Conservation (phyloP, 2,329 filamentous ascomycete genomes). For the Cadophora sp. region DNA sequence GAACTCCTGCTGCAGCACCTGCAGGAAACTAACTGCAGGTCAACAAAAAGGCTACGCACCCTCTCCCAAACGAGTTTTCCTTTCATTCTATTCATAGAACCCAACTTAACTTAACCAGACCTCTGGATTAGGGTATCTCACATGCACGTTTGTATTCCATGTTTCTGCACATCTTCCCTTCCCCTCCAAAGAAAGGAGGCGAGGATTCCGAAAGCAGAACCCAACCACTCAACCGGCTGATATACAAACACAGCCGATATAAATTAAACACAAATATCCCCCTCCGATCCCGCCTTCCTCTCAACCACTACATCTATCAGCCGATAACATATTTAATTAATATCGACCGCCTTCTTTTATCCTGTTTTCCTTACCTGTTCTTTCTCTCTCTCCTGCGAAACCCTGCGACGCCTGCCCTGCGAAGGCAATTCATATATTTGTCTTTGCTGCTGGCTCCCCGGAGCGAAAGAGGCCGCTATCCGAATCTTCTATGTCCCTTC, state of each 20-base stretch:
- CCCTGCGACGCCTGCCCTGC: too few relatives aligned
- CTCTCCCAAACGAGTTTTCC: too few relatives aligned
- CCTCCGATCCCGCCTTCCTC: neutral
- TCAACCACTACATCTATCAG: neutral
- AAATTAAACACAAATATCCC: conserved; percentile 2
- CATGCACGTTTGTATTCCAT: neutral
- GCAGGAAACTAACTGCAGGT: neutral
- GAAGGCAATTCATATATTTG: conserved; percentile 6
- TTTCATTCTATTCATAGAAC: conserved; percentile 19
- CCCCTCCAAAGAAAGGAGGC: neutral
- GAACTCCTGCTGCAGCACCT: neutral
- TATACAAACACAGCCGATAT: conserved; percentile 22
- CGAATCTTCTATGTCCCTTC: neutral
- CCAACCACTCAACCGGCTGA: conserved; percentile 18
- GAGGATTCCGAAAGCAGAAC: conserved; percentile 15
- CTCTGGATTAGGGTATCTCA: neutral
- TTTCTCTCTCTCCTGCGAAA: neutral
- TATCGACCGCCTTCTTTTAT: neutral
- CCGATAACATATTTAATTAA: conserved; percentile 13
- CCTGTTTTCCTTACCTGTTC: neutral
- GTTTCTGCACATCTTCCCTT: neutral
- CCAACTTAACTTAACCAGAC: neutral
- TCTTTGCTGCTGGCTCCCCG: neutral
- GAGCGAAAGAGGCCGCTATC: conserved; percentile 5
- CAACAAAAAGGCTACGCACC: neutral